These are phyloP conservation scores for Phytophthora podocarpi DNA, from an alignment of 352 stramenopile species.

Conservation along the genomic window DNA sequence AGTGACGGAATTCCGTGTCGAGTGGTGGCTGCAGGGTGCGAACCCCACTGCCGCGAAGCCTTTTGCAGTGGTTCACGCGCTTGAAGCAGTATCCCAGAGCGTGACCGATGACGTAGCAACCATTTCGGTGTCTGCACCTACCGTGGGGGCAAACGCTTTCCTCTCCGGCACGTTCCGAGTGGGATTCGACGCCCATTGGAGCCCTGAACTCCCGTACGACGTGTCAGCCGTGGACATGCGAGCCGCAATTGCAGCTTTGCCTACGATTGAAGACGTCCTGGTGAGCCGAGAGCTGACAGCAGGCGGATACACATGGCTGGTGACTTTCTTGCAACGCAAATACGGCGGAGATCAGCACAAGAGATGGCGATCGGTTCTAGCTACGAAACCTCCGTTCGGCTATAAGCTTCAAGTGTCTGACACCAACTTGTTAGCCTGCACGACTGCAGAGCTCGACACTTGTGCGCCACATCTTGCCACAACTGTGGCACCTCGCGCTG, in stretches of 20 bases:
- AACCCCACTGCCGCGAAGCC: conserved; percentile 45
- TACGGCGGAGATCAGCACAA: conserved; percentile 68
- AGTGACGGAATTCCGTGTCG: conserved; percentile 82
- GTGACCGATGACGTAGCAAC: conserved; percentile 65
- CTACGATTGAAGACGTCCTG: conserved; percentile 59
- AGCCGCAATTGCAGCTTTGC: conserved; percentile 46
- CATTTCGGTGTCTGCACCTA: conserved; percentile 75
- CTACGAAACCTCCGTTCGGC: conserved; percentile 31
- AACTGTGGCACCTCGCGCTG: conserved; percentile 49
- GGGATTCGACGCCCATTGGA: conserved; percentile 88
- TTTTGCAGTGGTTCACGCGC: conserved; percentile 56
- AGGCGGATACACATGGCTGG: conserved; percentile 81
- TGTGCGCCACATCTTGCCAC: conserved; percentile 58
- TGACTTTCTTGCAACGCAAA: conserved; percentile 66
- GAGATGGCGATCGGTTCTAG: conserved; percentile 48
- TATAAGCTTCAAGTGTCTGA: conserved; percentile 63
- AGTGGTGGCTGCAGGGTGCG: conserved; percentile 59
- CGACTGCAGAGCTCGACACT: conserved; percentile 34
- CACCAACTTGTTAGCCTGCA: conserved; percentile 66
- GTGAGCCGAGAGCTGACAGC: conserved; percentile 61
- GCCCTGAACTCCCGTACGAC: conserved; percentile 85
- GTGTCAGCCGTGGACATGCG: conserved; percentile 86
- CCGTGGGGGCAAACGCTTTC: conserved; percentile 41
- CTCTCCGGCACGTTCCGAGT: conserved; percentile 89
- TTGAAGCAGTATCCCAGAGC: conserved; percentile 35